A percentile compares a stretch with the other conserved stretches of the same genome.
Evolutionary conservation across 2,329 filamentous ascomycete genomes (phyloP).

Genomic region (Aspergillus pseudoglaucus): DNA sequence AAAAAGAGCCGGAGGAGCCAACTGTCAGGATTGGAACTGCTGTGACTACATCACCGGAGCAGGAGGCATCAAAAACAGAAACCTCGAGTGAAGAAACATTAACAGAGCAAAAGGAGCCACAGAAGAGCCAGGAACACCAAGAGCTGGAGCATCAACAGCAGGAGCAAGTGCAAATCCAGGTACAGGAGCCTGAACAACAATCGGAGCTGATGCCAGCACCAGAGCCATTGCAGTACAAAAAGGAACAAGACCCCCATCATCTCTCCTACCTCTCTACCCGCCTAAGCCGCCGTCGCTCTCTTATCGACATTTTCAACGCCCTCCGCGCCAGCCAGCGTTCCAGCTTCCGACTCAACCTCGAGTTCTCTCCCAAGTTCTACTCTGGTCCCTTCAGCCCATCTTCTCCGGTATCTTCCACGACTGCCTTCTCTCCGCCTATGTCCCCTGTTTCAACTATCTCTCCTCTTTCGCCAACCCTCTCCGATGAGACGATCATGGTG

Average conservation of each 20-base stretch:
- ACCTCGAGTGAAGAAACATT: neutral
- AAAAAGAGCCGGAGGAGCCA: neutral
- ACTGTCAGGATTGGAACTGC: neutral
- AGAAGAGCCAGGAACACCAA: neutral
- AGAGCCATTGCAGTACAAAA: neutral
- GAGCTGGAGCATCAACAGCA: neutral
- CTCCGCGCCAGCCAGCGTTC: neutral
- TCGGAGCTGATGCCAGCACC: neutral
- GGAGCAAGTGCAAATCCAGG: neutral
- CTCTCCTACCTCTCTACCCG: neutral
- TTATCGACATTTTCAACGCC: neutral
- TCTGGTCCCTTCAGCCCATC: neutral
- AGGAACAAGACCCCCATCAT: neutral
- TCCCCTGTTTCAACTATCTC: neutral
- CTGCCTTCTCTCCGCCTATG: neutral
- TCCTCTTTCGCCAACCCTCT: neutral
- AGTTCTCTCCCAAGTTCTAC: neutral
- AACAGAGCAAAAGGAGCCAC: neutral
- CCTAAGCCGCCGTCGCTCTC: neutral
- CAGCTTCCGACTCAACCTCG: neutral
- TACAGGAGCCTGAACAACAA: neutral
- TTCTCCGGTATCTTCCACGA: neutral
- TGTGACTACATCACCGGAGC: neutral
- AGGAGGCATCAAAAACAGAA: neutral
- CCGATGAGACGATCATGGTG: neutral